A percentile compares a stretch with the other conserved stretches of the same genome.
These are phyloP conservation scores for Aspergillus pseudonomiae DNA, from an alignment of 2,329 filamentous ascomycete species.

Conservation along the genomic window DNA sequence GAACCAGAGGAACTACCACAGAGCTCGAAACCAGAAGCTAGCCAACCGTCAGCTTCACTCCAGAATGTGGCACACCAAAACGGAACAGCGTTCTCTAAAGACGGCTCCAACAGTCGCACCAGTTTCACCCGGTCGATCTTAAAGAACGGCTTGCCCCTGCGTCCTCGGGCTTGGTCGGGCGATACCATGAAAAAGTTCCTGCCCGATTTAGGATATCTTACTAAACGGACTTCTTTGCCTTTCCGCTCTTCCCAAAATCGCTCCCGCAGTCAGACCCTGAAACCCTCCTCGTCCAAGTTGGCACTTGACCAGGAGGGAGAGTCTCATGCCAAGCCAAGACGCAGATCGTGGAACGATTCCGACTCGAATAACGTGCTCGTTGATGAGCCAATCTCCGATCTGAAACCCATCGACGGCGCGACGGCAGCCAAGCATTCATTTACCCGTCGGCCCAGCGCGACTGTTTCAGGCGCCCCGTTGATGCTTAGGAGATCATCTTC, in stretches of 20 bases:
- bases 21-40: background rate
- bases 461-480: conserved; percentile 28
- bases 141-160: conserved; percentile 35
- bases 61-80: conserved; percentile 1
- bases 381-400: conserved; percentile 39
- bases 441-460: conserved; percentile 29
- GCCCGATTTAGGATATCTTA: conserved; percentile 36
- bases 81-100: conserved; percentile 2
- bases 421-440: conserved; percentile 38
- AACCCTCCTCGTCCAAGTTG: conserved; percentile 16
- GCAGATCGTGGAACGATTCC: conserved; percentile 20
- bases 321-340: conserved; percentile 10
- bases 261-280: conserved; percentile 34
- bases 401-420: conserved; percentile 31
- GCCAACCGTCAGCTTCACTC: conserved; percentile 1
- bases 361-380: conserved; percentile 24
- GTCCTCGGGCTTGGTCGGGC: conserved; percentile 41
- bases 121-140: conserved; percentile 40
- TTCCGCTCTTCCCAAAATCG: conserved; percentile 31
- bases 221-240: conserved; percentile 34
- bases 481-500: conserved; percentile 66
- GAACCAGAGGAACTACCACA: conserved; percentile 33
- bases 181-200: conserved; percentile 41
- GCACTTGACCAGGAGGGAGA: conserved; percentile 23
- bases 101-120: conserved; percentile 28